Evolutionary conservation across 129 eudicot genomes (phyloP).

Genomic region (Logfia minima): DNA sequence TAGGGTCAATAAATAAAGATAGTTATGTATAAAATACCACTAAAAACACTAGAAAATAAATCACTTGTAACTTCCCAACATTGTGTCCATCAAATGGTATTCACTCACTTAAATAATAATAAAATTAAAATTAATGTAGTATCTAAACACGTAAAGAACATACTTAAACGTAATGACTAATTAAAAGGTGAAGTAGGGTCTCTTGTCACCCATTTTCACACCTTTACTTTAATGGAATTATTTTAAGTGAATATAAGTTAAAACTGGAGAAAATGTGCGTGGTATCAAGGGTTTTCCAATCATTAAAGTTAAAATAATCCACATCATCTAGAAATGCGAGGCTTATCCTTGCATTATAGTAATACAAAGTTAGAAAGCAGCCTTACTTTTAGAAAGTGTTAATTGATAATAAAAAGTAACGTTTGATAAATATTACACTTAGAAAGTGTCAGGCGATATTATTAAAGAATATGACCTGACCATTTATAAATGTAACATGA

Average conservation of each 20-base stretch:
- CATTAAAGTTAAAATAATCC: background rate
- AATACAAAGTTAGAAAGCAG: background rate
- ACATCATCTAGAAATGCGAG: background rate
- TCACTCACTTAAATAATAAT: too few relatives aligned
- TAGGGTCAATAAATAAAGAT: too few relatives aligned
- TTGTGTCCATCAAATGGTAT: too few relatives aligned
- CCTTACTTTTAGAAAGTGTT: background rate
- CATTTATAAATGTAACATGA: too few relatives aligned
- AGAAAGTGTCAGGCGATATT: too few relatives aligned
- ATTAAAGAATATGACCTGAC: too few relatives aligned
- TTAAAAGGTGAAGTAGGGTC: background rate
- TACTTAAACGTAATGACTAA: background rate
- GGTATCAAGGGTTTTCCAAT: constrained; percentile 9
- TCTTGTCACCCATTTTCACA: constrained; percentile 4
- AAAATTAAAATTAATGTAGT: background rate
- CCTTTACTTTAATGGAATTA: background rate
- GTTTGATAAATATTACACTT: background rate
- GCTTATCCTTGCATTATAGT: background rate
- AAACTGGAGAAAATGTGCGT: background rate
- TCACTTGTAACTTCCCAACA: too few relatives aligned
- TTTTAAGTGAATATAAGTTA: background rate
- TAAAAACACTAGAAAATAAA: too few relatives aligned
- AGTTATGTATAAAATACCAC: too few relatives aligned
- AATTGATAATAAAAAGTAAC: background rate
- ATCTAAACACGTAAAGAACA: background rate